Conservation (phyloP, 2,329 filamentous ascomycete genomes). For the Monilinia aucupariae region DNA sequence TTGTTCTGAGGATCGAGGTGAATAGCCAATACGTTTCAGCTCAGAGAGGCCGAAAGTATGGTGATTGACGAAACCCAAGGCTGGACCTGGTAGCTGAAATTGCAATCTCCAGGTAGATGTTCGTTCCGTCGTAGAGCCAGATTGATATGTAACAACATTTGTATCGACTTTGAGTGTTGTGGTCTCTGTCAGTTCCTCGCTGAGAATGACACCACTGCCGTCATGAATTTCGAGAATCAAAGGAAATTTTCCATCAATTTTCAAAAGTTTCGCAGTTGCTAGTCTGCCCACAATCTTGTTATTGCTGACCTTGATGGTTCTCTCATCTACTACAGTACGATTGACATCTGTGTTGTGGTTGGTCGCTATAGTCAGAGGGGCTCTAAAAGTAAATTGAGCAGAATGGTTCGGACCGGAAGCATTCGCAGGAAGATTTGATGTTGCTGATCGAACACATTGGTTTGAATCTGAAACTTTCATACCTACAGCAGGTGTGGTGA, state of each 20-base stretch:
- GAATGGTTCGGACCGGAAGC: neutral
- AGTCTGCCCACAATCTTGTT: neutral
- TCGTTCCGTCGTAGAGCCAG: neutral
- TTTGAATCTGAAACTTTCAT: neutral
- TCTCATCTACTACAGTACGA: neutral
- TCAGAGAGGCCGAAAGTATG: constrained; percentile 3
- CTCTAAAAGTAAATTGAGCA: neutral
- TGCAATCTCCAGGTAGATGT: constrained; percentile 18
- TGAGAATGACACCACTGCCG: constrained; percentile 6
- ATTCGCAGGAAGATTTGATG: neutral
- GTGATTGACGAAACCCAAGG: constrained; percentile 1
- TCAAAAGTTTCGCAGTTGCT: constrained; percentile 4
- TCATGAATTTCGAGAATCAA: constrained; percentile 7
- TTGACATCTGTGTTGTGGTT: neutral
- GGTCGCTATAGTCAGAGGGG: neutral
- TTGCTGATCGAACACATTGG: neutral
- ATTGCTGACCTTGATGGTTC: constrained; percentile 6
- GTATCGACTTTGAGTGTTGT: neutral
- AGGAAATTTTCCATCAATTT: neutral
- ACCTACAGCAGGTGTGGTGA: no score
- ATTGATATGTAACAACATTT: constrained; percentile 15
- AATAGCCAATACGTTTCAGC: neutral
- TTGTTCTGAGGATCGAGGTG: neutral
- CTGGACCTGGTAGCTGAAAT: constrained; percentile 18
- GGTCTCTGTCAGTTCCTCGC: constrained; percentile 11